These are phyloP conservation scores for Phytophthora megakarya DNA, from an alignment of 352 stramenopile species.

Conservation along the genomic window DNA sequence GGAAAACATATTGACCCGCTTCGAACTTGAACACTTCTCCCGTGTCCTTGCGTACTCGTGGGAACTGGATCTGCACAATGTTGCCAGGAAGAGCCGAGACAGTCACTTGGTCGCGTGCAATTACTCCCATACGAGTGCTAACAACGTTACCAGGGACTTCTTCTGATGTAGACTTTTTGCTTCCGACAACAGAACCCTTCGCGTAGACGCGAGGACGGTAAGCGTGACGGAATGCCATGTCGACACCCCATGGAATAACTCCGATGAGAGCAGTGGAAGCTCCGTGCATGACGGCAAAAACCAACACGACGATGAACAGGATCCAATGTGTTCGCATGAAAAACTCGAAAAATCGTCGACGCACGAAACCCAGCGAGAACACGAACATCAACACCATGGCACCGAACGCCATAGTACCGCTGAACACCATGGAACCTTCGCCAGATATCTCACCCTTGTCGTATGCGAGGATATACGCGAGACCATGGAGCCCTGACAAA, in stretches of 20 bases:
- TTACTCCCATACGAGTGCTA: slow-evolving; percentile 25
- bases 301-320: slow-evolving; percentile 51
- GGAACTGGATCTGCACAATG: slow-evolving; percentile 48
- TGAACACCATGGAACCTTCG: slow-evolving; percentile 34
- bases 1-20: slow-evolving; percentile 74
- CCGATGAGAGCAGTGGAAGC: slow-evolving; percentile 40
- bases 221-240: slow-evolving; percentile 43
- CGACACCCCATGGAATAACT: slow-evolving; percentile 35
- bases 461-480: slow-evolving; percentile 45
- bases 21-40: slow-evolving; percentile 40
- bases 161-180: slow-evolving; percentile 15
- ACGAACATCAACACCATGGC: slow-evolving; percentile 43
- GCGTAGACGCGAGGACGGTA: slow-evolving; percentile 33
- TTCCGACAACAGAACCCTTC: slow-evolving; percentile 14
- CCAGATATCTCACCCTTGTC: slow-evolving; percentile 25
- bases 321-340: slow-evolving; percentile 60
- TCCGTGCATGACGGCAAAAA: slow-evolving; percentile 49
- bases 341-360: slow-evolving; percentile 56
- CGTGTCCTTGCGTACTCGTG: slow-evolving; percentile 40
- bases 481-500: slow-evolving; percentile 42
- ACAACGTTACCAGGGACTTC: slow-evolving; percentile 24
- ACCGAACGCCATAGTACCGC: slow-evolving; percentile 28
- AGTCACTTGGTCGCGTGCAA: slow-evolving; percentile 27
- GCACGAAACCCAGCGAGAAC: slow-evolving; percentile 42
- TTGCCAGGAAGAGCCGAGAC: slow-evolving; percentile 24